Conservation (phyloP, 2,329 filamentous ascomycete genomes). For the Ustulina deusta region DNA sequence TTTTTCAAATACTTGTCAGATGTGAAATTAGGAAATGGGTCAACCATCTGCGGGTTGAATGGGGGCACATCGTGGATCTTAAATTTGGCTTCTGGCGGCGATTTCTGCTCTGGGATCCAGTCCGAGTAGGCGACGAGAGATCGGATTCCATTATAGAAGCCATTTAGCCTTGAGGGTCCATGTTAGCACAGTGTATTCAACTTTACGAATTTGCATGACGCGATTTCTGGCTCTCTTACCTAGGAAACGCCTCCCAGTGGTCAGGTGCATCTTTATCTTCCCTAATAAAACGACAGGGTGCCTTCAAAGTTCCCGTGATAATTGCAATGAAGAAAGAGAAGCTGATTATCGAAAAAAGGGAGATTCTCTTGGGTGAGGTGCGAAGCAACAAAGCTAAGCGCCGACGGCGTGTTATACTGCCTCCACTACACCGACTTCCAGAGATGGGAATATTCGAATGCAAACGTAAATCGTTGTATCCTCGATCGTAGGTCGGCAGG, state of each 20-base stretch:
- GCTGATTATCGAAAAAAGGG: slow-evolving; percentile 38
- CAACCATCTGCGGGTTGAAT: slow-evolving; percentile 46
- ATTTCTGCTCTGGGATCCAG: slow-evolving; percentile 48
- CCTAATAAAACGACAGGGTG: slow-evolving; percentile 35
- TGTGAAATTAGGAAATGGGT: slow-evolving; percentile 47
- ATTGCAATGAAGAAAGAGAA: slow-evolving; percentile 41
- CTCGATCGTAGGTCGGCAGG: slow-evolving; percentile 42
- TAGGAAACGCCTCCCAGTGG: slow-evolving; percentile 46
- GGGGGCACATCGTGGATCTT: slow-evolving; percentile 43
- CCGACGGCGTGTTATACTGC: slow-evolving; percentile 32
- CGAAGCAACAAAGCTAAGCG: slow-evolving; percentile 42
- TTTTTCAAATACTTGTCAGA: slow-evolving; percentile 47
- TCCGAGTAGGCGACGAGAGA: slow-evolving; percentile 47
- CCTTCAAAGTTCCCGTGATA: slow-evolving; percentile 42
- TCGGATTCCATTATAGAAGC: slow-evolving; percentile 48
- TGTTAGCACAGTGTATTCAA: slow-evolving; percentile 7
- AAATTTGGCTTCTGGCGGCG: slow-evolving; percentile 38
- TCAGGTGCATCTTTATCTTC: slow-evolving; percentile 39
- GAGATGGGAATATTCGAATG: slow-evolving; percentile 40
- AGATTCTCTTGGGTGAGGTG: slow-evolving; percentile 44
- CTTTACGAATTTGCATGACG: background rate
- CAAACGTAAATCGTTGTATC: slow-evolving; percentile 37
- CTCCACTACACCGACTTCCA: slow-evolving; percentile 39
- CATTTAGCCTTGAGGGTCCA: slow-evolving; percentile 40
- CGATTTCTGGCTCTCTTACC: slow-evolving; percentile 36